Conservation (phyloP, 176 grass and related monocot species). For the Olyra latifolia region DNA sequence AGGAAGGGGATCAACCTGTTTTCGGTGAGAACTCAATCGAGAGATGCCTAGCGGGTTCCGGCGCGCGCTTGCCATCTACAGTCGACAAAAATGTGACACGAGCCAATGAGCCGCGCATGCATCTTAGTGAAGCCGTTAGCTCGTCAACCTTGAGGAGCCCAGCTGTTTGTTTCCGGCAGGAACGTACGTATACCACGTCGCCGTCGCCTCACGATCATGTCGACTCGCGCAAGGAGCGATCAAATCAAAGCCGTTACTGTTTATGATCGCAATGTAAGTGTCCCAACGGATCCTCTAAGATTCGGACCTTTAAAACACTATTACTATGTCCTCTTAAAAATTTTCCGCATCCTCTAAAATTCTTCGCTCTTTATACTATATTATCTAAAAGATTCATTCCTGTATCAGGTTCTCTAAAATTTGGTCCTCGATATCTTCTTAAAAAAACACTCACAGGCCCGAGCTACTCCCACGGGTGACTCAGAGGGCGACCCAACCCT, state of each 20-base stretch:
- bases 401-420: too few species aligned
- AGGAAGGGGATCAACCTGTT: neutral
- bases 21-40: neutral
- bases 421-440: too few species aligned
- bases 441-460: too few species aligned
- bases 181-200: constrained; percentile 10
- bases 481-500: too few species aligned
- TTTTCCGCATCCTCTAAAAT: too few species aligned
- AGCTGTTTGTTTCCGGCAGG: constrained; percentile 10
- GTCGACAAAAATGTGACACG: neutral
- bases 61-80: too few species aligned
- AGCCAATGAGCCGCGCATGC: neutral
- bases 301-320: too few species aligned
- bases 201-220: neutral
- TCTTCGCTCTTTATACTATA: too few species aligned
- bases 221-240: neutral
- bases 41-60: neutral
- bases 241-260: neutral
- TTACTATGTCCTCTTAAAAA: too few species aligned
- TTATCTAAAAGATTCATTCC: too few species aligned
- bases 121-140: neutral
- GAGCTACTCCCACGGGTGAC: too few species aligned
- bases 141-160: constrained; percentile 26
- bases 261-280: neutral
- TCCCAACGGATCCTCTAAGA: too few species aligned